A percentile compares a stretch with the other conserved stretches of the same genome.
These are phyloP conservation scores for Ogataea saltuana DNA, from an alignment of 805 yeast genomes.

Conservation along the genomic window DNA sequence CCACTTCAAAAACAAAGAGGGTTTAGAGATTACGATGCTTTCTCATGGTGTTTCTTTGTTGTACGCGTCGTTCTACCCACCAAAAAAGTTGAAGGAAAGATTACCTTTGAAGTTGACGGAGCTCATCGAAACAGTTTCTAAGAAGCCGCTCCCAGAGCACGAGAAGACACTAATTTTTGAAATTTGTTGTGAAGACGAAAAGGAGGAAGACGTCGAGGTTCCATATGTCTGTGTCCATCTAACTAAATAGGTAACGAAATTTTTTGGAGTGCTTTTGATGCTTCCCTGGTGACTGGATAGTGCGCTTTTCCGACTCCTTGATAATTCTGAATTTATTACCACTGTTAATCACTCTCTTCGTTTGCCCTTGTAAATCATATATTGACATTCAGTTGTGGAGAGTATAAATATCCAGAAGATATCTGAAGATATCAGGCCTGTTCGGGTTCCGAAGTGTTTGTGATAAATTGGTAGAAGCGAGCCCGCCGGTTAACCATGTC, in stretches of 20 bases:
- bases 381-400: background rate
- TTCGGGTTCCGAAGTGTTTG: too few species aligned
- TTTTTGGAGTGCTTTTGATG: background rate
- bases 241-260: conserved; percentile 10
- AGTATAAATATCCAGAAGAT: background rate
- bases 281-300: background rate
- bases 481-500: conserved; percentile 2
- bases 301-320: background rate
- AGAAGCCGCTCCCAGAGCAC: conserved; percentile 74
- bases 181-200: conserved; percentile 86
- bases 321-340: background rate
- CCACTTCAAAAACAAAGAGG: conserved; percentile 78
- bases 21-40: conserved; percentile 85
- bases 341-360: too few species aligned
- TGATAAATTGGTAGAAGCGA: conserved; percentile 1
- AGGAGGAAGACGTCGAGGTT: conserved; percentile 94
- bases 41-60: conserved; percentile 87
- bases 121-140: conserved; percentile 80
- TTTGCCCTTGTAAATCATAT: too few species aligned
- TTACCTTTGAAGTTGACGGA: conserved; percentile 65
- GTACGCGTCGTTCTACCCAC: conserved; percentile 92
- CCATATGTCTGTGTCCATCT: conserved; percentile 77
- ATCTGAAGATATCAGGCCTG: too few species aligned
- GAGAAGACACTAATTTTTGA: conserved; percentile 81
- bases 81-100: conserved; percentile 83